A percentile compares a stretch with the other conserved stretches of the same genome.
Evolutionary conservation across 495 filamentous ascomycete genomes (phyloP).

Genomic region (Paragyromitra xinjiangensis): DNA sequence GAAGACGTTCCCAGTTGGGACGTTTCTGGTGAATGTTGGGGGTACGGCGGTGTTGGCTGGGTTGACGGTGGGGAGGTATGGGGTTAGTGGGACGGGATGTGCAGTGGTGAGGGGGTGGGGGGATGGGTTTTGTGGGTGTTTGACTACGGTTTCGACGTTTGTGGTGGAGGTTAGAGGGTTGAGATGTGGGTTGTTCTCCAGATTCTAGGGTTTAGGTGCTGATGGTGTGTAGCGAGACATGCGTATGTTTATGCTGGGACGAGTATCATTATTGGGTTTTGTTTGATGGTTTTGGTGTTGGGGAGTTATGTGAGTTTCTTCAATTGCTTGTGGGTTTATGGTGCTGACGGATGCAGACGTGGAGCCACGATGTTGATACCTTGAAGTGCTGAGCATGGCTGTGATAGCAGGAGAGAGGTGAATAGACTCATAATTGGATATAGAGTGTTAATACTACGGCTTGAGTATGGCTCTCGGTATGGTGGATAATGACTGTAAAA

Average conservation of each 20-base stretch:
- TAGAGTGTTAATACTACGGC: too few species aligned
- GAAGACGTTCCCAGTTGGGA: conserved; percentile 82
- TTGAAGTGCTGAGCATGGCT: conserved; percentile 9
- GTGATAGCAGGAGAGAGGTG: background rate
- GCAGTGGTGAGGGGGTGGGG: conserved; percentile 80
- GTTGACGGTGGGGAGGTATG: conserved; percentile 70
- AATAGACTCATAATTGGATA: too few species aligned
- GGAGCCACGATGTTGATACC: conserved; percentile 30
- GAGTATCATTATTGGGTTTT: conserved; percentile 73
- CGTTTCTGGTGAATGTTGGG: conserved; percentile 82
- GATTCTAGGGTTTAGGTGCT: conserved; percentile 6
- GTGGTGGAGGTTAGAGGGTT: conserved; percentile 79
- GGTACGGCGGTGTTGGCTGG: conserved; percentile 69
- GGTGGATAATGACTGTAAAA: too few species aligned
- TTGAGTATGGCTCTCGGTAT: too few species aligned
- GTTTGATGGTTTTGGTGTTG: conserved; percentile 75
- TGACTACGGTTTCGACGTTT: conserved; percentile 95
- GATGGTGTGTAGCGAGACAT: conserved; percentile 60
- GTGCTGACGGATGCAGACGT: conserved; percentile 30
- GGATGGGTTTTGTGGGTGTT: conserved; percentile 90
- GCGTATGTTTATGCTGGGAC: conserved; percentile 77
- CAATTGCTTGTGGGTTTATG: background rate
- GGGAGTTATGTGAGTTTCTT: conserved; percentile 65
- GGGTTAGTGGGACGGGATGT: conserved; percentile 75
- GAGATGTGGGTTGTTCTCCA: conserved; percentile 58